phyloP scores from a whole-genome alignment of 2,329 filamentous ascomycete species.

The Thyridium curvatum region DNA sequence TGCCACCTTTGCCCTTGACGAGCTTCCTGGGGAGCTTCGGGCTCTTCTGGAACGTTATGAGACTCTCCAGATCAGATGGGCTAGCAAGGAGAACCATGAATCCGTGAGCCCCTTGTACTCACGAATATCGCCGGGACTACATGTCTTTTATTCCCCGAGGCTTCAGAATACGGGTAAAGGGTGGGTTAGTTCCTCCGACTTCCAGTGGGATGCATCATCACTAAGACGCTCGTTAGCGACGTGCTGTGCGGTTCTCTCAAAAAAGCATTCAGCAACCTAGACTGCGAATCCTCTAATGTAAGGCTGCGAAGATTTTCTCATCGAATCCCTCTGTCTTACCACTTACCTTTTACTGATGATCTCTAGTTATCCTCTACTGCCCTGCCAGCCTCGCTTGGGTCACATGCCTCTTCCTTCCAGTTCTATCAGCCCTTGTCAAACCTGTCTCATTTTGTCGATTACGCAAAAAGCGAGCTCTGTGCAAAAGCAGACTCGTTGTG shows the following conservation, averaged over 20 bases:
- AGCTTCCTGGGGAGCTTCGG: conserved; percentile 65
- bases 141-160: conserved; percentile 67
- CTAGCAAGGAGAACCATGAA: conserved; percentile 50
- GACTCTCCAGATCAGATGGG: conserved; percentile 76
- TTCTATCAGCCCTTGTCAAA: conserved; percentile 62
- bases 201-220: conserved; percentile 15
- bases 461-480: conserved; percentile 49
- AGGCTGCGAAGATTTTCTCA: not conserved
- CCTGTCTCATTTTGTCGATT: conserved; percentile 46
- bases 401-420: conserved; percentile 58
- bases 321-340: no score
- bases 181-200: conserved; percentile 10
- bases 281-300: conserved; percentile 47
- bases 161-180: no score
- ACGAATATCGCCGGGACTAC: conserved; percentile 71
- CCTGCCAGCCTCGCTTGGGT: conserved; percentile 30
- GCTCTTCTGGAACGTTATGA: conserved; percentile 56
- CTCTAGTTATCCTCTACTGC: conserved; percentile 58
- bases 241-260: conserved; percentile 54
- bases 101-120: conserved; percentile 66
- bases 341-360: no score
- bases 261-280: conserved; percentile 47
- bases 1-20: conserved; percentile 64
- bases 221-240: conserved; percentile 23
- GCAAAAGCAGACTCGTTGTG: conserved; percentile 39